Base-by-base conservation (phyloP, 768 basidiomycete species). In the Grammothele lineata region DNA sequence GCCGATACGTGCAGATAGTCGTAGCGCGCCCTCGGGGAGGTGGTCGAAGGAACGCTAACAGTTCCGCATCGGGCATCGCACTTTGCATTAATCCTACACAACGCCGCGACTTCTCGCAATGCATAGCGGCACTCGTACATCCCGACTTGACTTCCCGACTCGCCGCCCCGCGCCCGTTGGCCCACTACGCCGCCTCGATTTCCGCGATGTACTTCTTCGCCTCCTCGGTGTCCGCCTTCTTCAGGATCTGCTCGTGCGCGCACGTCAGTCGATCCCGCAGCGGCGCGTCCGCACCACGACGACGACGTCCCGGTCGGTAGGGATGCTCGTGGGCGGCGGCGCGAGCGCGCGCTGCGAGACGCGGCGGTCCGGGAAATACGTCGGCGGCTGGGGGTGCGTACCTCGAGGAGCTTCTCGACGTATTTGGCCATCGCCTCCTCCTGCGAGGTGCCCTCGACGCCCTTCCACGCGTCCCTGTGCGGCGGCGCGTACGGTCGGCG, bases 391-490 rank as follows among this genome's bases (percentile, higher is more conserved):
- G 23, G 19, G 22, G n/a, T 19, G 22, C 74, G 51, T 57, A 88
- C 93, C 71, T 74, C 70, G 48, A 85, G 50, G 55, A 98, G 77
- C 57, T 78, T 77, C 47, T 77, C 76, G 45, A 95, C 89, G 58
- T 97, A 98, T 62, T 78, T 70, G 53, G 64, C 58, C 66, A 74
- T 69, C 8, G 92, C 90, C 0, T 82, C 83, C 59, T 91, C 90
- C 66, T 80, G 75, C 37, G 80, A 72, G 26, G 65, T 76, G 33
- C 88, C 93, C 69, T 93, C 75, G 52, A 85, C 74, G 2, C 54
- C 61, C 10, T 81, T 75, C 91, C 92, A 96, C 18, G 94, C 95
- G 59, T 89, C 81, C 92, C 92, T 93, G 58, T 17, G 27, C 8
- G n/a, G n/a, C n/a, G n/a, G n/a, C n/a, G n/a, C n/a, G n/a, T n/a